Conservation (phyloP, 2,329 filamentous ascomycete species). For the Microthyrium microscopicum region DNA sequence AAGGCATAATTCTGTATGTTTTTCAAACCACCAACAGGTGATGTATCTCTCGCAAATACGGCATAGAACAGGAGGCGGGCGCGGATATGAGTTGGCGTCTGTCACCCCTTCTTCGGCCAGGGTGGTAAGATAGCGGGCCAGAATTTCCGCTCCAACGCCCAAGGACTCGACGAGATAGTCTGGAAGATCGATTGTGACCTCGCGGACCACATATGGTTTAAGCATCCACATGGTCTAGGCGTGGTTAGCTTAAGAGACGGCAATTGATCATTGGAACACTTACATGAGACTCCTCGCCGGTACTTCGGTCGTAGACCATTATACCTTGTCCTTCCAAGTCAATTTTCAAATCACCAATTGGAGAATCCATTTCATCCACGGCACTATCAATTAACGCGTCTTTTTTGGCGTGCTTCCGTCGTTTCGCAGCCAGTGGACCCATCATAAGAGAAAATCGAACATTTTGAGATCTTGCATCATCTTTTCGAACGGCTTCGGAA, state of each 20-base stretch:
- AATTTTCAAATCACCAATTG: conserved; percentile 38
- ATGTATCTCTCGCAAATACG: conserved; percentile 97
- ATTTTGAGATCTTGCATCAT: conserved; percentile 84
- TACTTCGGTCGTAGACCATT: conserved; percentile 85
- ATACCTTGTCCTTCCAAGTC: conserved; percentile 93
- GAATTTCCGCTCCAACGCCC: conserved; percentile 82
- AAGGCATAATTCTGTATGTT: conserved; percentile 88
- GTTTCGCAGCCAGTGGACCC: conserved; percentile 51
- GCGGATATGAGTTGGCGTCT: conserved; percentile 58
- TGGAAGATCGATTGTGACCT: conserved; percentile 92
- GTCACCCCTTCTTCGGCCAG: conserved; percentile 70
- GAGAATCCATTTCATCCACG: conserved; percentile 21
- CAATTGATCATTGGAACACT: conserved; percentile 22
- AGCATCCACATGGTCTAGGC: conserved; percentile 98
- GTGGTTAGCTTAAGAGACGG: conserved; percentile 1
- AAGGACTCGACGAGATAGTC: conserved; percentile 78
- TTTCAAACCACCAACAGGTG: conserved; percentile 98
- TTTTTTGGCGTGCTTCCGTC: conserved; percentile 14
- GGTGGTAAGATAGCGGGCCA: conserved; percentile 82
- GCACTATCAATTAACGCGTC: conserved; percentile 16
- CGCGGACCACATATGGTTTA: conserved; percentile 72
- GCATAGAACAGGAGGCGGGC: conserved; percentile 73
- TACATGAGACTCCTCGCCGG: conserved; percentile 81
- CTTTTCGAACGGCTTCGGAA: conserved; percentile 75
- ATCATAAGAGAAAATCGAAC: conserved; percentile 63